Base-by-base conservation (phyloP, 179 eudicot genomes). In the Gypsophila paniculata region DNA sequence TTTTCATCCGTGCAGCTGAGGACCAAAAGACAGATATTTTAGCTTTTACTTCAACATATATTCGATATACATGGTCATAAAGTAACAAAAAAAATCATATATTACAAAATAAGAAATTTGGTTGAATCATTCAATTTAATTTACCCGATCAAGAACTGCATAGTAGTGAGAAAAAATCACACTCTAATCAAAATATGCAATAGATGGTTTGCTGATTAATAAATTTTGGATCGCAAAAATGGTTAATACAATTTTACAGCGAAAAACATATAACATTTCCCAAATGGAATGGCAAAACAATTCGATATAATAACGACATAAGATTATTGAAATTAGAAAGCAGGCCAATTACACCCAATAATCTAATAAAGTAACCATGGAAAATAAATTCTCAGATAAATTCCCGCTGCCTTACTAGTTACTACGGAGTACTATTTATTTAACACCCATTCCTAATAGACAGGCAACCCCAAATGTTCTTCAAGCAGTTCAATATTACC, bases 1-100 rank as follows among this genome's bases (percentile, higher is more conserved):
- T 94, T 77, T 94, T 94, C 73, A 71, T 75, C 46, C 96, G 91
- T 26, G 76, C 0, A 77, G 74, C 97, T 92, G 95, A 54, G 49
- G 68, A 72, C 52, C 58, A 34, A 39, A 61, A 32, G 22, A 54
- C 23, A 0, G 42, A 68, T 8, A 51, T 29, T 2, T 68, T 48
- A 49, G 71, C 48, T 2, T 17, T 2, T 17, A 34, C 42, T 15
- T 68, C 2, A 68, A 2, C 2, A 8, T 65, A 68, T 65, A 65
- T 42, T 19, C 29, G 5, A 21, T 12, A 44, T 38, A 36, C 25
- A 63, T n/a, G 51, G 48, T 34, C 67, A n/a, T 42, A 11, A 61
- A 61, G 2, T 62, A 13, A 63, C 46, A 36, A 18, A 19, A 63
- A 3, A 38, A 38, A 6, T 13, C 25, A 59, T 5, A 58, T 58